Evolutionary conservation across 129 eudicot species (phyloP), one percentile per base, ranked within the genome.

Genomic region (Sambucus nigra): DNA sequence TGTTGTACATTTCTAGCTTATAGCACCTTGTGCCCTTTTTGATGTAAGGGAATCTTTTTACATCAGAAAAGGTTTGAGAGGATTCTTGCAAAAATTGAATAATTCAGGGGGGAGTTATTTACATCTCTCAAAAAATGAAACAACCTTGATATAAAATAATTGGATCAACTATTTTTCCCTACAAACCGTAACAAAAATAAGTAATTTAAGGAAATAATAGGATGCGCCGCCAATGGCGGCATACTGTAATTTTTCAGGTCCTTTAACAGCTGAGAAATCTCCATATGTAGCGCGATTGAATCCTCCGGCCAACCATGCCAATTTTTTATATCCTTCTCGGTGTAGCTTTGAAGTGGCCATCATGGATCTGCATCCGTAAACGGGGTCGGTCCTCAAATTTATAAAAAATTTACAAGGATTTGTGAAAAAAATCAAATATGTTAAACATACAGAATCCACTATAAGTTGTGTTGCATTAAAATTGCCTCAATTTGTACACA

Each of bases 221-320:
- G 95, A 91, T 18, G 68, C 99, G 60, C 99, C 99, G 17, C 99
- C 95, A 39, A 86, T 75, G 25, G 99, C 77, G 33, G 95, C 99
- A 75, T 79, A 86, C 64, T 82, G 94, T 84, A 91, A 75, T 77
- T 86, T 82, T 55, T 86, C 95, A 17, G 70, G 68, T 14, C 95
- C 99, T 65, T 85, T 91, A 12, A 91, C 86, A 1, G 48, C 75
- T 0, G 80, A 41, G 49, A 86, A 91, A 75, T 91, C 99, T 25
- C 71, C 74, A 3, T 86, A 87, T 26, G 54, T 51, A 3, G 87
- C 75, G 5, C 85, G 77, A 38, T 67, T 82, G 41, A 86, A 86
- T 45, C 91, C 95, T 47, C 99, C 99, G 0, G 73, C 80, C 44
- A 91, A 59, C 94, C 99, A 91, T 48, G 91, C 91, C 68, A 86